phyloP scores from a whole-genome alignment of 1,139 yeast species.

The Geotrichum fermentans region DNA sequence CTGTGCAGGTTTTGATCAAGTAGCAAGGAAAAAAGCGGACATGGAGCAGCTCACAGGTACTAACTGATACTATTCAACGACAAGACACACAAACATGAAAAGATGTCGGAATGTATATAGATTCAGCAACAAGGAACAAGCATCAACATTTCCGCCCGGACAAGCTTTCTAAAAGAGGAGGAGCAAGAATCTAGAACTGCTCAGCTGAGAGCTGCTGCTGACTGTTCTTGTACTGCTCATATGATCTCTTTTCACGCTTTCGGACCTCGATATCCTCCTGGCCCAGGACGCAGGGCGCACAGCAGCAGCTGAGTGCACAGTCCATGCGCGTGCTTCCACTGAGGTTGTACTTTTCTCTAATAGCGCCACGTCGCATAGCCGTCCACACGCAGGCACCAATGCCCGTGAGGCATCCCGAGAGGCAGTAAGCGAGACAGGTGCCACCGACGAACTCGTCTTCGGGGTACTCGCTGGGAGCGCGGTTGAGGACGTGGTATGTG shows the following conservation, averaged over 20 bases:
- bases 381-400: slow-evolving; percentile 5
- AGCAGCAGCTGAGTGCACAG: slow-evolving; percentile 1
- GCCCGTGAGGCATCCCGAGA: neutral
- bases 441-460: slow-evolving; percentile 7
- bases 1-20: too few relatives aligned
- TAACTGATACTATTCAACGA: too few relatives aligned
- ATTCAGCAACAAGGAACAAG: too few relatives aligned
- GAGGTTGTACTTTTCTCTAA: slow-evolving; percentile 5
- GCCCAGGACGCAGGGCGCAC: slow-evolving; percentile 1
- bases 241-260: neutral
- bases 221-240: slow-evolving; percentile 6
- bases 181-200: neutral
- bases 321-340: slow-evolving; percentile 1
- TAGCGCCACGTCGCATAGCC: slow-evolving; percentile 1
- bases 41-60: too few relatives aligned
- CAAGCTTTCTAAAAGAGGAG: neutral
- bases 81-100: too few relatives aligned
- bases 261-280: slow-evolving; percentile 7
- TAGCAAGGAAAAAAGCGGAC: too few relatives aligned
- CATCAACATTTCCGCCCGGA: neutral
- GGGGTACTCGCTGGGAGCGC: neutral
- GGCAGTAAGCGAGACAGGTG: neutral
- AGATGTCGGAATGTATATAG: too few relatives aligned
- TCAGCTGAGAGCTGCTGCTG: slow-evolving; percentile 2
- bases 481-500: slow-evolving; percentile 8